Evolutionary conservation across 2,329 filamentous ascomycete genomes (phyloP), one percentile per base, ranked within the genome.

Genomic region (Cercospora citrullina): DNA sequence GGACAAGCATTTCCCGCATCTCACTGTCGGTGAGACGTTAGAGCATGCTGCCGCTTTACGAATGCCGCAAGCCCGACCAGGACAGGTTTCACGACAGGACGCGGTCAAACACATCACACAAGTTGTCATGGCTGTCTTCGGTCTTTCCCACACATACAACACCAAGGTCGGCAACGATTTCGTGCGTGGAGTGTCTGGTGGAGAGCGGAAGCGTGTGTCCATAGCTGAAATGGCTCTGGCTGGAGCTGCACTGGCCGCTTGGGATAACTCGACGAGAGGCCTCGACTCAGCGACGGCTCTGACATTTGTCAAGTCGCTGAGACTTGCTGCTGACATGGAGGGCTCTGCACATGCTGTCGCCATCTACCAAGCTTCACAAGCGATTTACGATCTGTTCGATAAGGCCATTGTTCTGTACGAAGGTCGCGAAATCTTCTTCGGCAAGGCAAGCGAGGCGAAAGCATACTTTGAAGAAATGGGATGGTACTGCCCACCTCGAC

Each of bases 381-480:
- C 78, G 9, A 81, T 88, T 14, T 89, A 89, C 73, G 85, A 89
- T 65, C 80, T 88, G 16, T 94, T 94, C 73, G 90, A 94, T 79
- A 93, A 93, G 76, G 87, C 87, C 0, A 84, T 88, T 0, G 89
- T 94, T 0, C 81, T 94, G 0, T 93, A 94, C 74, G 89, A 93
- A 75, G 92, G 91, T 0, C 85, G 89, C 0, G 87, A 94, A 75
- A 94, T 94, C 69, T 94, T 88, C 80, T 94, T 90, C 70, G 92
- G 91, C 0, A 85, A 86, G 0, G 86, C 87, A 0, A 76, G 74
- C 5, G 77, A 82, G 2, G 91, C 91, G 0, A 88, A 85, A 73
- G 76, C 77, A 0, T 93, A 88, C 78, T 93, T 94, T 68, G 86
- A 88, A 72, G 80, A 84, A 12, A 87, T 90, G 78, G 91, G 91